Conservation (phyloP, 352 stramenopile genomes). For the Phytophthora constricta region DNA sequence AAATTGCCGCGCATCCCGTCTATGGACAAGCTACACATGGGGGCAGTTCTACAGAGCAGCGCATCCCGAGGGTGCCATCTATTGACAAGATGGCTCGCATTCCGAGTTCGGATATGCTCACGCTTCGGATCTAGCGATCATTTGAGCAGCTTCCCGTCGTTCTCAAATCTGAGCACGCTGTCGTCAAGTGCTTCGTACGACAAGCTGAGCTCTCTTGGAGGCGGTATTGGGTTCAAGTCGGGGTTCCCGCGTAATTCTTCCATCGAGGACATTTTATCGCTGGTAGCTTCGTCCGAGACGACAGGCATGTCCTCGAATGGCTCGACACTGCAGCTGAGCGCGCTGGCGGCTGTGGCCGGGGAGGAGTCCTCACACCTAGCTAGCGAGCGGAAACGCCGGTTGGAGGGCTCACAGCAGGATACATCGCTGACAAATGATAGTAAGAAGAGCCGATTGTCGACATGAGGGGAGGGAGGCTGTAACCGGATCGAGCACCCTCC, state of each 20-base stretch:
- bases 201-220: slow-evolving; percentile 68
- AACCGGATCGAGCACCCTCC: slow-evolving; percentile 14
- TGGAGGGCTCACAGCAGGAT: slow-evolving; percentile 45
- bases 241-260: slow-evolving; percentile 85
- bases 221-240: slow-evolving; percentile 41
- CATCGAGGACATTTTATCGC: slow-evolving; percentile 87
- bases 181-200: slow-evolving; percentile 77
- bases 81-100: slow-evolving; percentile 75
- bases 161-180: slow-evolving; percentile 72
- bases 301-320: slow-evolving; percentile 52
- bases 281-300: slow-evolving; percentile 82
- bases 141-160: slow-evolving; percentile 79
- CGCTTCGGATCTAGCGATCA: slow-evolving; percentile 73
- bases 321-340: slow-evolving; percentile 72
- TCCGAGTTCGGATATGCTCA: slow-evolving; percentile 74
- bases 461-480: slow-evolving; percentile 34
- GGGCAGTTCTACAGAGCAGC: slow-evolving; percentile 42
- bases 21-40: slow-evolving; percentile 71
- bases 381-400: slow-evolving; percentile 67
- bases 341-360: slow-evolving; percentile 65
- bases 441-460: slow-evolving; percentile 68
- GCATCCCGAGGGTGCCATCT: slow-evolving; percentile 69
- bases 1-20: slow-evolving; percentile 70
- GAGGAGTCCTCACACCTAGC: slow-evolving; percentile 67
- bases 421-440: slow-evolving; percentile 39